A percentile compares a stretch with the other conserved stretches of the same genome.
Conservation (phyloP, 163 green algal genomes). For the Chlorella variabilis region DNA sequence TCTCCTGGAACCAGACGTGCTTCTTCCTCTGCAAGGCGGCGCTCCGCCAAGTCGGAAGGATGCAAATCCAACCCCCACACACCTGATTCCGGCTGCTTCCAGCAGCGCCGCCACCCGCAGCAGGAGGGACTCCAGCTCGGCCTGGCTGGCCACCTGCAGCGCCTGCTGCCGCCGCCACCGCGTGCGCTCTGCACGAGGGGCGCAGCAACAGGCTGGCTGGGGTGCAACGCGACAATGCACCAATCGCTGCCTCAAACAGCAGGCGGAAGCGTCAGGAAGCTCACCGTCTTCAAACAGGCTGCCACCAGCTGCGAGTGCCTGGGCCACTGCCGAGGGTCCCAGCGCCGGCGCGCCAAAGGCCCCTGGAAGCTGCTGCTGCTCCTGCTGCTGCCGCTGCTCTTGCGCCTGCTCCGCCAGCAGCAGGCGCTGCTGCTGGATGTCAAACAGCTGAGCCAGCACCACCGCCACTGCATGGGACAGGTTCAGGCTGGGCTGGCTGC, state of each 20-base stretch:
- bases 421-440: constrained; percentile 15
- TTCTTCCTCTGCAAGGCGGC: too few species aligned
- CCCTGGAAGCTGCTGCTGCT: constrained; percentile 2
- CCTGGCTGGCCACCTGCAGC: constrained; percentile 41
- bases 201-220: not conserved
- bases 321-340: not conserved
- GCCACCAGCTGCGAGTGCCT: not conserved
- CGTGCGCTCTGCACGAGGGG: not conserved
- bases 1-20: too few species aligned
- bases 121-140: constrained; percentile 63
- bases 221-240: not conserved
- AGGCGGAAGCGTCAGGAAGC: not conserved
- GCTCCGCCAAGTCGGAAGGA: too few species aligned
- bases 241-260: not conserved
- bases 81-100: constrained; percentile 56
- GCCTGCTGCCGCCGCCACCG: constrained; percentile 8
- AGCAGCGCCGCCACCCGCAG: constrained; percentile 52
- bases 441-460: constrained; percentile 62
- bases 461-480: constrained; percentile 78
- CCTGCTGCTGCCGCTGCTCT: not conserved
- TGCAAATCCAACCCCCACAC: too few species aligned
- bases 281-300: constrained; percentile 29
- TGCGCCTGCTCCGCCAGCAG: not conserved
- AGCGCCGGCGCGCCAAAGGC: not conserved
- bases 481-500: constrained; percentile 67